Evolutionary conservation across 2,329 filamentous ascomycete genomes (phyloP).

Genomic region (Ustulina deusta): DNA sequence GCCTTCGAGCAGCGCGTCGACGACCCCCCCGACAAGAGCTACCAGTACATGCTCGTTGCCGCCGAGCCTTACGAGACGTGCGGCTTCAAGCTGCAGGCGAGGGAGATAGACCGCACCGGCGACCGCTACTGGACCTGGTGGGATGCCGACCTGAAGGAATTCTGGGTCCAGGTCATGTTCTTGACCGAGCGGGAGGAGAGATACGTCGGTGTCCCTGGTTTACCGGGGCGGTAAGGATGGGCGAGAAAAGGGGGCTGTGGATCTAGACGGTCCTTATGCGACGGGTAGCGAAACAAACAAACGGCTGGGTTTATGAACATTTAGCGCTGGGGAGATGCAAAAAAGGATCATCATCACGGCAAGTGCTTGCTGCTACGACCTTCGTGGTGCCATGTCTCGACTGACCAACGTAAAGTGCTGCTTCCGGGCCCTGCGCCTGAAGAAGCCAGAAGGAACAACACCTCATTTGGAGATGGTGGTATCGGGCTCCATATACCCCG

Average conservation of each 20-base stretch:
- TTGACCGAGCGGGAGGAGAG: constrained; percentile 98
- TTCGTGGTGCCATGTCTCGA: constrained; percentile 6
- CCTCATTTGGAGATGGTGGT: not conserved
- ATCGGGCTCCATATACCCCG: not conserved
- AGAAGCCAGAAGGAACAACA: not conserved
- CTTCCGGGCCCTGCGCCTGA: not conserved
- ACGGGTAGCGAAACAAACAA: no score
- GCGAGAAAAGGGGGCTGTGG: not conserved
- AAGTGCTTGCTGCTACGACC: constrained; percentile 29
- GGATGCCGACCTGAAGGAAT: constrained; percentile 95
- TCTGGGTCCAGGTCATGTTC: constrained; percentile 97
- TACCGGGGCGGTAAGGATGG: constrained; percentile 56
- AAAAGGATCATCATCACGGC: constrained; percentile 18
- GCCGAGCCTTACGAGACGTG: constrained; percentile 99
- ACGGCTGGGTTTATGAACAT: not conserved
- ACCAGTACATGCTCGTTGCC: constrained; percentile 93
- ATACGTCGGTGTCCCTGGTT: constrained; percentile 74
- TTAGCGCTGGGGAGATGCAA: not conserved
- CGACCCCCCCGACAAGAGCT: constrained; percentile 89
- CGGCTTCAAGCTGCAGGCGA: constrained; percentile 92
- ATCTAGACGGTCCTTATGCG: not conserved
- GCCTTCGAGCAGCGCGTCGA: constrained; percentile 96
- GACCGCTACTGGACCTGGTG: constrained; percentile 94
- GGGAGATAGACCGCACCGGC: constrained; percentile 90
- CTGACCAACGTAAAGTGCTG: constrained; percentile 27